Base-by-base conservation (phyloP, 495 filamentous ascomycete genomes). In the Tuber calosporum region DNA sequence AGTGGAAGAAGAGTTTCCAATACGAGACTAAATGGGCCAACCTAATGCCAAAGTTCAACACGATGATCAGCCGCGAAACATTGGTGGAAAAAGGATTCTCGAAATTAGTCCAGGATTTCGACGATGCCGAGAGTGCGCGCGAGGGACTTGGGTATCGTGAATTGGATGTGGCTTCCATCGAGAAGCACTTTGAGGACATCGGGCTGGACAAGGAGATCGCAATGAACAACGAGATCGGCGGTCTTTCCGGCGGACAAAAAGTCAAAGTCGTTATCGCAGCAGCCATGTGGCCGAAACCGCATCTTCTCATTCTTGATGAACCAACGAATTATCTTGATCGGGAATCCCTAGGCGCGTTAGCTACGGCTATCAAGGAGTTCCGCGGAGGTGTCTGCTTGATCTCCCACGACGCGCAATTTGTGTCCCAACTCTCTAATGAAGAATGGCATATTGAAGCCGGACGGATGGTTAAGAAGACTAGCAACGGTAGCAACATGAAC, bases 271-370 rank as follows among this genome's bases (percentile, higher is more conserved):
- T 99, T 68, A 88, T 99, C 67, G 94, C 95, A n/a, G 93, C 92
- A 78, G 92, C 92, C 75, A 95, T 97, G 93, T 97, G 94, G 95
- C 97, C 97, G 84, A 98, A 97, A 86, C 95, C 95, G 0, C 95
- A 99, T 85, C 85, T 99, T 74, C 89, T 99, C 69, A 95, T 99
- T 26, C 90, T 99, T 22, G 95, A 99, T 88, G 95, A 99, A 84
- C 95, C 95, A 41, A 98, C 95, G 83, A 99, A 99, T 86, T 99
- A 97, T 87, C 88, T 99, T 84, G 95, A 99, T 79, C 93, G 95
- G 78, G 96, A 99, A 84, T 96, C 93, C 0, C 90, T 99, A 13
- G 95, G 95, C 79, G 95, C 94, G 82, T 86, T 99, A 72, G 94
- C 95, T 30, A 94, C 96, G 43, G 95, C 95, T 72, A 97, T 99